These are phyloP conservation scores for Scenedesmus sp. DNA, from an alignment of 163 green algal species.

Conservation along the genomic window DNA sequence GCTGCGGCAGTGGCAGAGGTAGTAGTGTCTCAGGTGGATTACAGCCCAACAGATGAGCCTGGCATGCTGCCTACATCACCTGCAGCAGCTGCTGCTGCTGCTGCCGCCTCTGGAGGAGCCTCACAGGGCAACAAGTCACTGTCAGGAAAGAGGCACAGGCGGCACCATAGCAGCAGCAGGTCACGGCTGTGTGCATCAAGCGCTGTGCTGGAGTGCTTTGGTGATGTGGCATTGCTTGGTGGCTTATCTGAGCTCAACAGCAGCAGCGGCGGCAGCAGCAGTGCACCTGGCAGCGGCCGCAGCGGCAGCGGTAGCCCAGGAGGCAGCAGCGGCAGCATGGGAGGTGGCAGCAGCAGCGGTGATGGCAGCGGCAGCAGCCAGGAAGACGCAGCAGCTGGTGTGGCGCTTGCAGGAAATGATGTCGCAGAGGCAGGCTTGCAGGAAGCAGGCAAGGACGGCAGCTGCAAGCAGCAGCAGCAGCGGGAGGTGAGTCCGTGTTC, in stretches of 20 bases:
- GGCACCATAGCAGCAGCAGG: neutral
- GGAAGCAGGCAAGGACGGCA: neutral
- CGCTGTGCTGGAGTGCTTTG: slow-evolving; percentile 19
- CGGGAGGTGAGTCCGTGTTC: neutral
- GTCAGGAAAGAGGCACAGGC: neutral
- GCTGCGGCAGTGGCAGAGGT: slow-evolving; percentile 13
- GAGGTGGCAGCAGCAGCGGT: neutral
- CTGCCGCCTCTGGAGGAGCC: neutral
- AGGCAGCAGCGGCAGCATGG: neutral
- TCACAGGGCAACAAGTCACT: neutral
- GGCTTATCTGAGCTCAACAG: neutral
- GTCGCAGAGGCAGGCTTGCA: neutral
- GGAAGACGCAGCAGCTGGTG: neutral
- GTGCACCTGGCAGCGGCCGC: slow-evolving; percentile 8
- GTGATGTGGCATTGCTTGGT: neutral
- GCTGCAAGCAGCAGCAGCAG: neutral
- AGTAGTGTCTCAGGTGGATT: neutral
- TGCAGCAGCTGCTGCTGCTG: slow-evolving; percentile 4
- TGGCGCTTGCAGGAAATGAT: neutral
- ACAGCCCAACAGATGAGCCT: neutral
- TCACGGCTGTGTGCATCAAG: neutral
- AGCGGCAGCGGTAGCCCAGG: neutral
- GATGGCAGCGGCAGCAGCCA: neutral
- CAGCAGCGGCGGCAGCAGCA: slow-evolving; percentile 4
- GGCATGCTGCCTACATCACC: neutral